phyloP scores from a whole-genome alignment of 495 filamentous ascomycete genomes.

The Apodospora peruviana region DNA sequence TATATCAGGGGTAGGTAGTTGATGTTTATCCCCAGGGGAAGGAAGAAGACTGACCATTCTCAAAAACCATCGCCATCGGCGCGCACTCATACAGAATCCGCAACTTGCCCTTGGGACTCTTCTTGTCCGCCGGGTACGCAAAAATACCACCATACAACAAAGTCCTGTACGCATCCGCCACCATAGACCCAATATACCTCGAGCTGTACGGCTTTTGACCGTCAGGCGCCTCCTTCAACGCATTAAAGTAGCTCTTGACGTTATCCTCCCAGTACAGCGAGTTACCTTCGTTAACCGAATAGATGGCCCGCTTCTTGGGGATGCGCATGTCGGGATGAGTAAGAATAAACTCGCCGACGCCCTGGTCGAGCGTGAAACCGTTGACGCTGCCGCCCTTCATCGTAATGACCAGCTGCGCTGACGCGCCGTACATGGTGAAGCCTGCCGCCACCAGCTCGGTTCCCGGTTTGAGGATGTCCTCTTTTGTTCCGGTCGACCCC shows the following conservation, averaged over 20 bases:
- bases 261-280: constrained; percentile 91
- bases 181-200: constrained; percentile 96
- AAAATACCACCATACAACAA: constrained; percentile 94
- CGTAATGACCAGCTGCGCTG: constrained; percentile 91
- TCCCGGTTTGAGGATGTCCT: constrained; percentile 83
- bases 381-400: constrained; percentile 93
- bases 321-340: constrained; percentile 93
- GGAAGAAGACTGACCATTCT: constrained; percentile 68
- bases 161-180: constrained; percentile 95
- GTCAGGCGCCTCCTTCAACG: constrained; percentile 67
- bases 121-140: constrained; percentile 95
- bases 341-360: constrained; percentile 95
- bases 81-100: constrained; percentile 98
- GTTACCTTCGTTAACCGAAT: constrained; percentile 98
- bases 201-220: constrained; percentile 86
- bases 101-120: constrained; percentile 96
- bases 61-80: constrained; percentile 98
- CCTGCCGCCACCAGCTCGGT: constrained; percentile 88
- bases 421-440: constrained; percentile 99
- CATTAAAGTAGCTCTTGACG: constrained; percentile 81
- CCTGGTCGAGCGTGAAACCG: constrained; percentile 94
- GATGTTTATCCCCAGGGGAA: too few species aligned
- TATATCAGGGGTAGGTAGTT: too few species aligned
- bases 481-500: constrained; percentile 61
- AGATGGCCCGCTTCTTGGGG: constrained; percentile 75